Conservation (phyloP, 805 yeast genomes). For the Candida nonsorbophila region DNA sequence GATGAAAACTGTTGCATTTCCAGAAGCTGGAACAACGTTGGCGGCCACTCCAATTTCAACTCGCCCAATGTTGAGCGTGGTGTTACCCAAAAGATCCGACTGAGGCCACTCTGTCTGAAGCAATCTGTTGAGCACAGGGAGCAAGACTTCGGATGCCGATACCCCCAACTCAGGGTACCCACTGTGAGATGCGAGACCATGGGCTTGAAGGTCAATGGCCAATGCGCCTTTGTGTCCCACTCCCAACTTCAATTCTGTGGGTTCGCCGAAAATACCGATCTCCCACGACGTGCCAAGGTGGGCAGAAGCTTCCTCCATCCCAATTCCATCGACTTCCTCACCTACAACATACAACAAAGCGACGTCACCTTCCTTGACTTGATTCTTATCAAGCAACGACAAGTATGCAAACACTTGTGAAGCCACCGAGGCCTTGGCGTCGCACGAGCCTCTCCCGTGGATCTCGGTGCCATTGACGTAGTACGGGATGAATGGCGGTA, state of each 20-base stretch:
- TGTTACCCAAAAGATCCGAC: slow-evolving; percentile 50
- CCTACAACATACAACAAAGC: slow-evolving; percentile 61
- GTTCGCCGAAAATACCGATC: slow-evolving; percentile 67
- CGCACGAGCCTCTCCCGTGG: slow-evolving; percentile 64
- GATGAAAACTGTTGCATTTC: slow-evolving; percentile 43
- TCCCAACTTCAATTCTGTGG: slow-evolving; percentile 64
- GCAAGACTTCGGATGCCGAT: slow-evolving; percentile 53
- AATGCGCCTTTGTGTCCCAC: slow-evolving; percentile 65
- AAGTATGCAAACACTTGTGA: slow-evolving; percentile 52
- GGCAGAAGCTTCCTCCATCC: slow-evolving; percentile 47
- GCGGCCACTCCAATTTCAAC: slow-evolving; percentile 60
- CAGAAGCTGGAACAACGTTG: slow-evolving; percentile 60
- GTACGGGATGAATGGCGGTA: slow-evolving; percentile 61
- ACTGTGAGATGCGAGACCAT: slow-evolving; percentile 59
- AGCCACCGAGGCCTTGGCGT: slow-evolving; percentile 70
- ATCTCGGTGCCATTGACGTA: slow-evolving; percentile 42
- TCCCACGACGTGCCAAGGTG: slow-evolving; percentile 47
- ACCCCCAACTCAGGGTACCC: slow-evolving; percentile 69
- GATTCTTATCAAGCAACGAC: slow-evolving; percentile 35
- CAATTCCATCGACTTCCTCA: slow-evolving; percentile 63
- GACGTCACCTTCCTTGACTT: slow-evolving; percentile 49
- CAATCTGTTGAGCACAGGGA: slow-evolving; percentile 46
- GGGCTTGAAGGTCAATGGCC: slow-evolving; percentile 34
- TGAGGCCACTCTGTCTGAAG: slow-evolving; percentile 42
- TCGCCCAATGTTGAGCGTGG: slow-evolving; percentile 58